Evolutionary conservation across 108 stramenopile genomes (phyloP), one percentile per base, ranked within the genome.

Genomic region (Epithemia pelagica): DNA sequence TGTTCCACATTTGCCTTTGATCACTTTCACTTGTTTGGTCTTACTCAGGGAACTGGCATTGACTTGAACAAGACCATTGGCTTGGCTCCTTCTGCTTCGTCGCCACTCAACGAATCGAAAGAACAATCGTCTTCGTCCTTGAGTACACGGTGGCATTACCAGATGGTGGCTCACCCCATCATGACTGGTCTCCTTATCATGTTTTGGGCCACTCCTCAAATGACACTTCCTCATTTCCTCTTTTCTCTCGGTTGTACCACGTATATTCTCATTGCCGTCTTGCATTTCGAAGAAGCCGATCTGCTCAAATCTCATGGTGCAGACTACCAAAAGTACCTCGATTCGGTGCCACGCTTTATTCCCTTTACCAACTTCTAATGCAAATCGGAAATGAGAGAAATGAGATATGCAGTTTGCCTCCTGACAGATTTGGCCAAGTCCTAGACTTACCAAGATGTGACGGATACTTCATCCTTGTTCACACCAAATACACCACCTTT

Each of bases 11-110:
- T 57, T n/a, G 56, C 56, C n/a, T n/a, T 19, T 7, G 56, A 57
- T 27, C 56, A 57, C n/a, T 57, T 57, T 57, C 56, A 57, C 3
- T n/a, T 57, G 56, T 57, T 57, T 57, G 56, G 56, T 19, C 25
- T 57, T 21, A 18, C 56, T 57, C 56, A 57, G 21, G 56, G 56
- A 19, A 26, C 21, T n/a, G 56, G 56, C 5, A 23, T 57, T 21
- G 56, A 57, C 26, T 57, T 57, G 56, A 57, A 57, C 21, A 3
- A 26, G 21, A n/a, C 26, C 25, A 26, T 57, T 5, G 56, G 56
- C n/a, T n/a, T 57, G 21, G 25, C 25, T 21, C 56, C 56, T 3
- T 27, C 56, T 10, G 37, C 37, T 10, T 5, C 5, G 15, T 15
- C 10, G 5, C 15, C 37, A 46, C 15, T 3, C 25, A 7, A 26